Evolutionary conservation across 495 filamentous ascomycete genomes (phyloP).

Genomic region (Daldinia vernicosa): DNA sequence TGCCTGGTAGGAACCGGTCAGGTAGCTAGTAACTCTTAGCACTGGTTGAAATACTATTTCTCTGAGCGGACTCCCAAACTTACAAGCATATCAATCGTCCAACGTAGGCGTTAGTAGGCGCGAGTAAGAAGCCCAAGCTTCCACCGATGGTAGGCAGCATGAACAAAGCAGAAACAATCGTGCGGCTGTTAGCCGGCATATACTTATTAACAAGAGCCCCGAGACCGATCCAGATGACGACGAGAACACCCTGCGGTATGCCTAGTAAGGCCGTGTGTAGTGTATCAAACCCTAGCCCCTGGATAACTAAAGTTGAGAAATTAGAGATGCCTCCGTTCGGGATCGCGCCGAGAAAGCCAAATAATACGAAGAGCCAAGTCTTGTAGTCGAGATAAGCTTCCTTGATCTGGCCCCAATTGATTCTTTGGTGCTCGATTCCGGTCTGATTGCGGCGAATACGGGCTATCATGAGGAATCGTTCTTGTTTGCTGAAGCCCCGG

Average conservation of each 20-base stretch:
- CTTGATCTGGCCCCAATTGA: constrained; percentile 18
- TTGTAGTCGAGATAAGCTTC: constrained; percentile 15
- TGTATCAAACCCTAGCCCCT: constrained; percentile 11
- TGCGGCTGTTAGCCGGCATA: constrained; percentile 14
- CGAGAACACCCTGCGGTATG: constrained; percentile 1
- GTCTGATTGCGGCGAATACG: constrained; percentile 27
- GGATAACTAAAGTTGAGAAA: constrained; percentile 17
- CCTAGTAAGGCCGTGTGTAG: constrained; percentile 14
- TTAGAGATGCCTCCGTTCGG: constrained; percentile 13
- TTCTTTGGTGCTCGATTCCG: constrained; percentile 9
- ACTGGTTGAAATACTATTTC: neutral
- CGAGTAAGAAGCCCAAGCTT: constrained; percentile 2
- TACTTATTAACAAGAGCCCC: constrained; percentile 6
- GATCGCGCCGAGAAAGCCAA: constrained; percentile 11
- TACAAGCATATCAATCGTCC: neutral
- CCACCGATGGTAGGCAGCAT: constrained; percentile 18
- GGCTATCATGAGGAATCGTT: constrained; percentile 20
- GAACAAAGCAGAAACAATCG: constrained; percentile 13
- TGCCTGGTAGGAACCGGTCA: constrained; percentile 11
- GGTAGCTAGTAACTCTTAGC: neutral
- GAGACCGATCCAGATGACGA: neutral
- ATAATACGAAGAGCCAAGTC: constrained; percentile 15
- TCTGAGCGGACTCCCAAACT: neutral
- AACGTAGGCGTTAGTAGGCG: neutral
- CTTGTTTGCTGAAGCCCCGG: constrained; percentile 18